Conservation (phyloP, 2,329 filamentous ascomycete genomes). For the Scedosporium aurantiacum region DNA sequence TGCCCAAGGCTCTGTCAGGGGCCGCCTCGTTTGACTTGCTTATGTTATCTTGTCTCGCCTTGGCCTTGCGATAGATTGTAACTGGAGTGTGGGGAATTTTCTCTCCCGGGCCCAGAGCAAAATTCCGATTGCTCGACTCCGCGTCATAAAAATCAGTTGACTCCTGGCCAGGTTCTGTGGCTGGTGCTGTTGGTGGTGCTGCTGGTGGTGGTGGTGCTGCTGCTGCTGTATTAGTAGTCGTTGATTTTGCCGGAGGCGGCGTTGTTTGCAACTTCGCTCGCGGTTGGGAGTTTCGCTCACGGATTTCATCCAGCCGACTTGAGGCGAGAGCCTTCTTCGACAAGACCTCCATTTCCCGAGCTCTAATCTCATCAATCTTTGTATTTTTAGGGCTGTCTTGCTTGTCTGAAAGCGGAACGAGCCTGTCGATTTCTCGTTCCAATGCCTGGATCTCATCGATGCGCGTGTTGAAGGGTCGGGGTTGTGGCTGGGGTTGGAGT, state of each 20-base stretch:
- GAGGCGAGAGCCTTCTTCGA: constrained; percentile 37
- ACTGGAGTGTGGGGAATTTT: constrained; percentile 27
- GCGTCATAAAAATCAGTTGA: constrained; percentile 13
- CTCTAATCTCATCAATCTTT: constrained; percentile 38
- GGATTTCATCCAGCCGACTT: constrained; percentile 40
- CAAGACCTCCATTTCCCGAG: constrained; percentile 30
- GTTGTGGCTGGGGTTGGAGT: not conserved
- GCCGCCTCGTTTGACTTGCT: not conserved
- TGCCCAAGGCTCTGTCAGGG: not conserved
- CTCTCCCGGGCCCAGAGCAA: constrained; percentile 16
- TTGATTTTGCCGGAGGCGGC: constrained; percentile 11
- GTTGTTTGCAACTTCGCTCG: constrained; percentile 29
- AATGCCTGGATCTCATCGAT: constrained; percentile 36
- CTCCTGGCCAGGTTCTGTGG: constrained; percentile 15
- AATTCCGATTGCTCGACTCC: constrained; percentile 9
- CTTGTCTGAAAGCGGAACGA: not conserved
- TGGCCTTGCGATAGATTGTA: constrained; percentile 24
- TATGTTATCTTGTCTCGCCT: constrained; percentile 10
- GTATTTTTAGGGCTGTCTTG: constrained; percentile 22
- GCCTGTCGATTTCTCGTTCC: not conserved
- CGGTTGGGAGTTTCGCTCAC: constrained; percentile 31
- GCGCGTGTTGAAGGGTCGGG: constrained; percentile 25
- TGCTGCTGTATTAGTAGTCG: no score
- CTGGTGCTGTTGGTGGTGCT: constrained; percentile 3
- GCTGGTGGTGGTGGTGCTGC: no score